Conservation (phyloP, 192 early-diverging fungal genomes). For the Rhizoclosmatium globosum region DNA sequence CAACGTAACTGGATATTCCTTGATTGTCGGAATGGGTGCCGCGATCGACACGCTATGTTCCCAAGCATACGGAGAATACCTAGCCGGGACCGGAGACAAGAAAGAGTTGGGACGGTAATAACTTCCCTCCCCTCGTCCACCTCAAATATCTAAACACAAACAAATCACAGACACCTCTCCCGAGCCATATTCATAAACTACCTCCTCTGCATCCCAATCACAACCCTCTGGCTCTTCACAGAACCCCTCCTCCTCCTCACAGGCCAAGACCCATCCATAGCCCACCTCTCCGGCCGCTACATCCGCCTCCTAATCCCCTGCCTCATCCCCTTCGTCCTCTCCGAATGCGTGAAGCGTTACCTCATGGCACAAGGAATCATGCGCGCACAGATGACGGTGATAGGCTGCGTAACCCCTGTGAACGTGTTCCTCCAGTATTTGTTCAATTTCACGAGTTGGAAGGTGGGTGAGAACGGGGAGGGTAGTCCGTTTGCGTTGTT, state of each 20-base stretch:
- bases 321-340: conserved; percentile 77
- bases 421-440: conserved; percentile 80
- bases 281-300: conserved; percentile 74
- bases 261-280: conserved; percentile 78
- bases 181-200: conserved; percentile 79
- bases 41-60: conserved; percentile 62
- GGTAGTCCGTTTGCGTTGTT: conserved; percentile 86
- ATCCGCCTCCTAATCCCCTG: conserved; percentile 73
- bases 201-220: conserved; percentile 75
- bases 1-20: conserved; percentile 53
- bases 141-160: not conserved
- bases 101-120: conserved; percentile 49
- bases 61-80: conserved; percentile 38
- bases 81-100: conserved; percentile 27
- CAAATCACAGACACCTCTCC: conserved; percentile 44
- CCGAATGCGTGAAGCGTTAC: conserved; percentile 88
- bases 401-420: conserved; percentile 73
- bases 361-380: conserved; percentile 90
- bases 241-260: conserved; percentile 72
- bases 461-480: conserved; percentile 72
- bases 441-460: conserved; percentile 77
- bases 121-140: conserved; percentile 13
- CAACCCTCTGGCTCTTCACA: conserved; percentile 74
- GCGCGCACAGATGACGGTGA: conserved; percentile 80
- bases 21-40: conserved; percentile 56